Evolutionary conservation across 139 green algal genomes (phyloP).

Genomic region (Chlamydomonas asymmetrica): DNA sequence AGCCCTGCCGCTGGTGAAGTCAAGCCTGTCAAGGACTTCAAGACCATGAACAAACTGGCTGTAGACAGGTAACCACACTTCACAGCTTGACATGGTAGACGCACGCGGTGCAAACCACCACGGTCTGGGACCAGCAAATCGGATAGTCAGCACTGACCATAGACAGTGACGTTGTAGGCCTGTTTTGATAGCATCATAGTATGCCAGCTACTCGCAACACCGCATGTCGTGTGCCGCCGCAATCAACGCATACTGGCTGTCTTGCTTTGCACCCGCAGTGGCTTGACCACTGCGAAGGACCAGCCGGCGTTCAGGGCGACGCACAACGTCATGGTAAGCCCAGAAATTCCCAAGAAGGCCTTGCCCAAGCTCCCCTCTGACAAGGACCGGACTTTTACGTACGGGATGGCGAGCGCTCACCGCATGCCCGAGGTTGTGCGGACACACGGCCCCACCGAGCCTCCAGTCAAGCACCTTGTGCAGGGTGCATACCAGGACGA

Average conservation of each 20-base stretch:
- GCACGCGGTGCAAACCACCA: too few species aligned
- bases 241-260: not conserved
- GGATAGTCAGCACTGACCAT: not conserved
- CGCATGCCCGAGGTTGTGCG: slow-evolving; percentile 32
- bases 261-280: slow-evolving; percentile 20
- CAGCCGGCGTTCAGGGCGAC: slow-evolving; percentile 33
- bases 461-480: slow-evolving; percentile 51
- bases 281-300: slow-evolving; percentile 46
- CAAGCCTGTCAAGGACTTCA: slow-evolving; percentile 34
- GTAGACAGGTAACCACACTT: slow-evolving; percentile 1
- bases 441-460: slow-evolving; percentile 38
- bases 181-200: not conserved
- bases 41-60: slow-evolving; percentile 37
- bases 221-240: not conserved
- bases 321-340: not conserved
- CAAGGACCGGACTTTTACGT: slow-evolving; percentile 15
- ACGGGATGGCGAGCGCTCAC: slow-evolving; percentile 37
- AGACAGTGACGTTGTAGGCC: not conserved
- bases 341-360: not conserved
- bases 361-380: slow-evolving; percentile 23
- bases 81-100: too few species aligned
- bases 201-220: not conserved
- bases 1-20: slow-evolving; percentile 1
- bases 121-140: too few species aligned
- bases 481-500: slow-evolving; percentile 50